These are phyloP conservation scores for Lophium mytilinum DNA, from an alignment of 495 filamentous ascomycete genomes.

Conservation along the genomic window DNA sequence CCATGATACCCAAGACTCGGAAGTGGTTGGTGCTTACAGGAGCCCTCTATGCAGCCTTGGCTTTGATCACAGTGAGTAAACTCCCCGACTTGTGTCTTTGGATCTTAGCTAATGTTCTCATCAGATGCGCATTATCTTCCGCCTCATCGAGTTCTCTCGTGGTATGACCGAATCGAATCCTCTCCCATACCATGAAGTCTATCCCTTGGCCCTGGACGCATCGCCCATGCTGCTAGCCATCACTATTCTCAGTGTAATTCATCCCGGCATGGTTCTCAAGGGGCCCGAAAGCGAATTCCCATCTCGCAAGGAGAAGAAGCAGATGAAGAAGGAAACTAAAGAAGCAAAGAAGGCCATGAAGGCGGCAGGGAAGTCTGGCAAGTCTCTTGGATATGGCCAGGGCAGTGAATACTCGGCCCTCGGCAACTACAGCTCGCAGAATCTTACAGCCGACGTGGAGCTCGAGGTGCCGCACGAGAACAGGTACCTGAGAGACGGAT, in stretches of 20 bases:
- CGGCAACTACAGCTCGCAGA: background rate
- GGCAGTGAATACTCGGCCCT: background rate
- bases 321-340: constrained; percentile 34
- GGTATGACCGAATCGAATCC: constrained; percentile 35
- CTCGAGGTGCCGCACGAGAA: background rate
- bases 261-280: constrained; percentile 47
- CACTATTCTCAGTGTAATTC: constrained; percentile 39
- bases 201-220: constrained; percentile 49
- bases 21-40: constrained; percentile 42
- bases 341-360: constrained; percentile 26
- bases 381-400: background rate
- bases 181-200: constrained; percentile 46
- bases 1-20: background rate
- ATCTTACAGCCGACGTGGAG: background rate
- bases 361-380: constrained; percentile 6
- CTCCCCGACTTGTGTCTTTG: background rate
- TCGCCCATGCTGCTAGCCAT: constrained; percentile 49
- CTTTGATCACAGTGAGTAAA: constrained; percentile 44
- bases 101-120: background rate
- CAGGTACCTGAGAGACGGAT: background rate
- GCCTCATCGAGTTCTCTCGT: constrained; percentile 46
- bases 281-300: constrained; percentile 39
- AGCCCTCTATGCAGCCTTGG: constrained; percentile 43
- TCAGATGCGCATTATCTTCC: constrained; percentile 51
- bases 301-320: constrained; percentile 20